These are phyloP conservation scores for Alternaria sp. DNA, from an alignment of 2,329 filamentous ascomycete species.

Conservation along the genomic window DNA sequence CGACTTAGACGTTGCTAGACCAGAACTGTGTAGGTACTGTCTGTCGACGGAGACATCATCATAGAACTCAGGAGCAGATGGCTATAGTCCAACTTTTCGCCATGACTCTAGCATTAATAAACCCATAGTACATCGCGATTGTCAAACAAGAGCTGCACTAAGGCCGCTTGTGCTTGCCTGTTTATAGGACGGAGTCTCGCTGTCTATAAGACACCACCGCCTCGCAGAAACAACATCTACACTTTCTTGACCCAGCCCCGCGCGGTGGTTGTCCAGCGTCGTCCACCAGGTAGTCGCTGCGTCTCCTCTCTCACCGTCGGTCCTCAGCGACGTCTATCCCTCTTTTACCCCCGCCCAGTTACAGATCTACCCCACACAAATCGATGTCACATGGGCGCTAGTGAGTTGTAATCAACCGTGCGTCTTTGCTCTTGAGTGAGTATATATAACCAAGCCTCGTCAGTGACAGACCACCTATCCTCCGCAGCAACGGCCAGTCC, in stretches of 20 bases:
- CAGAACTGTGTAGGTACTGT: background rate
- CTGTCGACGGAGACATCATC: background rate
- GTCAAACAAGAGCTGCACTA: background rate
- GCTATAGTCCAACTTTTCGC: background rate
- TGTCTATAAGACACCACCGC: background rate
- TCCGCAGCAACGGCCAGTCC: background rate
- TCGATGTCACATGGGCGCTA: background rate
- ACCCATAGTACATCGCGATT: background rate
- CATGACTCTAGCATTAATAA: background rate
- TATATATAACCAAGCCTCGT: background rate
- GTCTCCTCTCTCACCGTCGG: background rate
- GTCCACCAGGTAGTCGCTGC: background rate
- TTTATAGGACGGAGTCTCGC: background rate
- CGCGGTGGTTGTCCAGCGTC: background rate
- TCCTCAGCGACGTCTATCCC: background rate
- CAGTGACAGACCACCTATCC: background rate
- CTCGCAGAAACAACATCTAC: background rate
- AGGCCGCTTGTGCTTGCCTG: background rate
- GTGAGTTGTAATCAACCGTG: background rate
- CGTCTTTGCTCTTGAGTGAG: background rate
- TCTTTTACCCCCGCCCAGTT: background rate
- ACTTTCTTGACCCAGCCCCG: background rate
- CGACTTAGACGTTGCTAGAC: background rate
- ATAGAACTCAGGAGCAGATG: background rate
- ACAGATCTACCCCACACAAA: background rate